Conservation (phyloP, 176 grass and related monocot species). For the Rhynchospora tenuis region DNA sequence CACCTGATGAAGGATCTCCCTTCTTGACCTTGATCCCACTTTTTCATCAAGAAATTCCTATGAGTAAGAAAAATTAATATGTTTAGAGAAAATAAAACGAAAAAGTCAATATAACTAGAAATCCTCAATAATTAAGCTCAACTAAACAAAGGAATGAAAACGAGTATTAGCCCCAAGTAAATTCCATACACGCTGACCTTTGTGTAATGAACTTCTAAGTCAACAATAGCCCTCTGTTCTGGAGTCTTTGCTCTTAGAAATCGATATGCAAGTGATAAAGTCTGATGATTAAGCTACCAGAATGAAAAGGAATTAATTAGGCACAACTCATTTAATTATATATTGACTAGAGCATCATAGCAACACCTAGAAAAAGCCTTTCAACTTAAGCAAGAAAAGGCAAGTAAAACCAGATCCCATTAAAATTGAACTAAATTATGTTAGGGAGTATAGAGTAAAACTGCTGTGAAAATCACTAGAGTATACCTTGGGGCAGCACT, state of each 20-base stretch:
- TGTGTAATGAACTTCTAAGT: conserved; percentile 83
- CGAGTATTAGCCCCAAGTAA: background rate
- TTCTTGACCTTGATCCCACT: conserved; percentile 55
- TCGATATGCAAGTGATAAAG: conserved; percentile 51
- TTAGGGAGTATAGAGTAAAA: background rate
- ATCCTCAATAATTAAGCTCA: background rate
- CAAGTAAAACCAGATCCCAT: background rate
- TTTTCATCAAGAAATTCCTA: conserved; percentile 72
- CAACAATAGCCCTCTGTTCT: conserved; percentile 57
- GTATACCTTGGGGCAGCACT: conserved; percentile 70
- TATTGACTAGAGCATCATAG: background rate
- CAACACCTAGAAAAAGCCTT: background rate
- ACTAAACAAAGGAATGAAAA: background rate
- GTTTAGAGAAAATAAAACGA: conserved; percentile 13
- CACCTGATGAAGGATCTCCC: conserved; percentile 62
- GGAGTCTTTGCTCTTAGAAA: conserved; percentile 73
- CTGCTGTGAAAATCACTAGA: background rate
- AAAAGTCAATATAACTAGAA: background rate
- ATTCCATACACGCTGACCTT: conserved; percentile 26
- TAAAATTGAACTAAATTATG: background rate
- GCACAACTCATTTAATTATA: background rate
- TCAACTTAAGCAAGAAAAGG: background rate
- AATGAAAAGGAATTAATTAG: background rate
- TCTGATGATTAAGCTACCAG: conserved; percentile 52
- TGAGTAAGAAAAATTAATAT: background rate